Percentiles rank a stretch among this genome's conserved stretches.
Conservation (phyloP, 1,284 basidiomycete species). For the Abortiporus biennis region DNA sequence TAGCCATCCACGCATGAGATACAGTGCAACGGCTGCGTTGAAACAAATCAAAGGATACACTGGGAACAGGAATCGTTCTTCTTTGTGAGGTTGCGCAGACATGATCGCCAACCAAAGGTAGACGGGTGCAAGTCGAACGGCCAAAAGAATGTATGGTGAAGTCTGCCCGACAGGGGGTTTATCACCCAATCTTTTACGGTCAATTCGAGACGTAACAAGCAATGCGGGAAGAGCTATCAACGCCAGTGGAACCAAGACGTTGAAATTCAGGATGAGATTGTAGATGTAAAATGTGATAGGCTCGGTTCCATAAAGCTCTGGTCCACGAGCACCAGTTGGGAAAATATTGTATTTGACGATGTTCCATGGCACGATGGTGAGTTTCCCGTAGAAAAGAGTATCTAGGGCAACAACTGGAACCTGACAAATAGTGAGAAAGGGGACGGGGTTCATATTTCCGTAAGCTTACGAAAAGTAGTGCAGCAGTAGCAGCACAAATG, state of each 20-base stretch:
- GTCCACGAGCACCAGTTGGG: constrained; percentile 69
- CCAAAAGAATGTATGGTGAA: constrained; percentile 74
- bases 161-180: constrained; percentile 51
- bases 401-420: constrained; percentile 80
- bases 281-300: constrained; percentile 80
- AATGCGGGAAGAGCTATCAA: constrained; percentile 77
- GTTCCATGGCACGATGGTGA: constrained; percentile 85
- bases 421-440: constrained; percentile 32
- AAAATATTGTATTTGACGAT: constrained; percentile 95
- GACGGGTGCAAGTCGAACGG: constrained; percentile 74
- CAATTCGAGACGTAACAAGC: constrained; percentile 67
- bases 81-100: constrained; percentile 86
- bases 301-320: constrained; percentile 91
- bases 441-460: not conserved
- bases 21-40: constrained; percentile 86
- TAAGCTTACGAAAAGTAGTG: constrained; percentile 61
- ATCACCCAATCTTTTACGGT: constrained; percentile 75
- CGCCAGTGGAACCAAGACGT: constrained; percentile 78
- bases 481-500: constrained; percentile 49
- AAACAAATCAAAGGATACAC: constrained; percentile 90
- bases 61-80: constrained; percentile 98
- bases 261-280: constrained; percentile 93
- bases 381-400: constrained; percentile 81
- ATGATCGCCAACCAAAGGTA: constrained; percentile 88
- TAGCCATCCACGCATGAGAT: constrained; percentile 80